A percentile compares a stretch with the other conserved stretches of the same genome.
phyloP scores from a whole-genome alignment of 805 yeast species.

The Suhomyces faveliae region DNA sequence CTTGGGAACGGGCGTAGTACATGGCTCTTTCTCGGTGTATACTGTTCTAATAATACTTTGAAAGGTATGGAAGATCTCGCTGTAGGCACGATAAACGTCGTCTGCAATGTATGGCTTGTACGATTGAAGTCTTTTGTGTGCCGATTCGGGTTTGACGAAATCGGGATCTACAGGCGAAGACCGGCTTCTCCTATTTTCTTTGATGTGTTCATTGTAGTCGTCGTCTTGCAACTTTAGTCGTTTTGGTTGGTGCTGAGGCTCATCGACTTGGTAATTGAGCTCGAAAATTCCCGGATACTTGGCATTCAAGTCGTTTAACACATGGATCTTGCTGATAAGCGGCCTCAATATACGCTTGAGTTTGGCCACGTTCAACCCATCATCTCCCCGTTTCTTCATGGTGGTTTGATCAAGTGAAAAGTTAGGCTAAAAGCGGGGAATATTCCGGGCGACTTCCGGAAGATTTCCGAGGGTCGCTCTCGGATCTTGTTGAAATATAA shows the following conservation, averaged over 20 bases:
- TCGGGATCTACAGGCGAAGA: not conserved
- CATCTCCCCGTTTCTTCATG: not conserved
- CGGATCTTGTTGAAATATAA: not conserved
- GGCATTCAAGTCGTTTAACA: constrained; percentile 25
- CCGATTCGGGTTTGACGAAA: constrained; percentile 14
- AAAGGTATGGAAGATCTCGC: constrained; percentile 32
- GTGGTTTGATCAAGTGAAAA: not conserved
- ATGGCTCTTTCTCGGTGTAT: not conserved
- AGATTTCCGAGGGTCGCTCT: not conserved
- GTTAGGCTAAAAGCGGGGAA: not conserved
- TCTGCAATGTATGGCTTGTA: constrained; percentile 25
- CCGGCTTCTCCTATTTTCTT: not conserved
- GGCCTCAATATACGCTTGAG: constrained; percentile 39
- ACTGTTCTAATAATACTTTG: constrained; percentile 23
- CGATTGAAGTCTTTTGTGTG: constrained; percentile 23
- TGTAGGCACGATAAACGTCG: constrained; percentile 28
- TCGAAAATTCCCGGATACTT: constrained; percentile 26
- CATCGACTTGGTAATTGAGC: constrained; percentile 9
- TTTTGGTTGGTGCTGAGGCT: not conserved
- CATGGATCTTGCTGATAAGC: constrained; percentile 34
- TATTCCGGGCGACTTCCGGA: not conserved
- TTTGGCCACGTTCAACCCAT: constrained; percentile 13
- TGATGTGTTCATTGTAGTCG: not conserved
- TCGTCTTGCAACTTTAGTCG: not conserved
- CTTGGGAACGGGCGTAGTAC: constrained; percentile 4